Base-by-base conservation (phyloP, 192 early-diverging fungal species). In the Cladochytrium replicatum region DNA sequence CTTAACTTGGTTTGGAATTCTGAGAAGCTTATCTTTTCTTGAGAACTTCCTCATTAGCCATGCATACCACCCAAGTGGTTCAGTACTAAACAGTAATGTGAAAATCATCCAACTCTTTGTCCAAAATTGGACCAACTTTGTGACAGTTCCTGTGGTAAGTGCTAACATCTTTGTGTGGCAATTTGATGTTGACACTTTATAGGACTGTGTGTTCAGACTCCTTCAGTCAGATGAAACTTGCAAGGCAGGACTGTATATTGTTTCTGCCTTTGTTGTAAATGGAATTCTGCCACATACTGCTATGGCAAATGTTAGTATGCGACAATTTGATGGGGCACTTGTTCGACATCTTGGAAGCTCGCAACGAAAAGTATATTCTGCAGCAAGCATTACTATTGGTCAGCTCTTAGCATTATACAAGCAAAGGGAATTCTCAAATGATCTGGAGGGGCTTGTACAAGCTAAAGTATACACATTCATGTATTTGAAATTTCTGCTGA, bases 101-200 rank as follows among this genome's bases (percentile, higher is more conserved):
- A 62, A 74, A 24, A 48, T 79, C 6, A 61, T 88, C 41, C 73
- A 76, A 24, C 57, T 62, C 11, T 61, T 83, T 5, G 69, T 86
- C 42, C 81, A 88, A 44, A 72, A 67, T 28, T 88, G 80, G 78
- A 60, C 61, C 9, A 50, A 46, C 6, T 52, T 76, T 2, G 69
- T 81, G 4, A 66, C 77, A 51, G 63, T 81, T 1, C 84, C 85
- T 2, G 80, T 78, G 38, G 84, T 83, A 73, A 43, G 62, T 53
- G 8, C 3, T 34, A 8, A 21, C 47, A 24, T 5, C 1, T 23
- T 3, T 23, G 21, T 31, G n/a, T 1, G 0, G 29, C 38, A 0
- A 4, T 17, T 6, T n/a, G 24, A 28, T 32, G 24, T 25, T 48
- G 11, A 8, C 22, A 11, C 57, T 7, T 9, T 22, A 43, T 28